These are phyloP conservation scores for Stropharia rugosoannulata DNA, from an alignment of 768 basidiomycete genomes.

Conservation along the genomic window DNA sequence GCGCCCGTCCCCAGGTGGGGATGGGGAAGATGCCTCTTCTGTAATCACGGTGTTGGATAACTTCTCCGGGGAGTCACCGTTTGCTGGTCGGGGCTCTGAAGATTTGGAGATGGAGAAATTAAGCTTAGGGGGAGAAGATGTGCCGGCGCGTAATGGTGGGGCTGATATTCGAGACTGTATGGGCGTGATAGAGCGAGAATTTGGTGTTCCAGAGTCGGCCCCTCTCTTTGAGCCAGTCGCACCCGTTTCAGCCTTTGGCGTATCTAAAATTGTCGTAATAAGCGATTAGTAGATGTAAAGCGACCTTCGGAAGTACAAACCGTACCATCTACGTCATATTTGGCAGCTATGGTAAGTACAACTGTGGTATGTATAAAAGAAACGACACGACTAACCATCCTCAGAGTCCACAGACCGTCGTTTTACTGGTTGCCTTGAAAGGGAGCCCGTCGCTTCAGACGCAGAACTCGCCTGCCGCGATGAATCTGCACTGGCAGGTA, in stretches of 20 bases:
- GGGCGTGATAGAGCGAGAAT: neutral
- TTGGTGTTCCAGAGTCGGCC: neutral
- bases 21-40: neutral
- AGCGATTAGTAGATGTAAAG: neutral
- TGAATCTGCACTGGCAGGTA: neutral
- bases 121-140: no score
- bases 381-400: neutral
- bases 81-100: neutral
- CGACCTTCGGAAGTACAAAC: neutral
- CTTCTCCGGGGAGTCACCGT: neutral
- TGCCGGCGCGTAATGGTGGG: neutral
- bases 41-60: neutral
- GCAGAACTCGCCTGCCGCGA: neutral
- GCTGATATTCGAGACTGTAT: neutral
- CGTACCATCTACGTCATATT: neutral
- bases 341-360: neutral
- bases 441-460: neutral
- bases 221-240: neutral
- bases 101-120: neutral
- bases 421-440: neutral
- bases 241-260: neutral
- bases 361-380: neutral
- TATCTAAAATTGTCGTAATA: neutral
- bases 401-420: slow-evolving; percentile 1
- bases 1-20: neutral